Percentiles rank a stretch among this genome's conserved stretches.
These are phyloP conservation scores for Helotiales sp. DNA, from an alignment of 2,329 filamentous ascomycete species.

Conservation along the genomic window DNA sequence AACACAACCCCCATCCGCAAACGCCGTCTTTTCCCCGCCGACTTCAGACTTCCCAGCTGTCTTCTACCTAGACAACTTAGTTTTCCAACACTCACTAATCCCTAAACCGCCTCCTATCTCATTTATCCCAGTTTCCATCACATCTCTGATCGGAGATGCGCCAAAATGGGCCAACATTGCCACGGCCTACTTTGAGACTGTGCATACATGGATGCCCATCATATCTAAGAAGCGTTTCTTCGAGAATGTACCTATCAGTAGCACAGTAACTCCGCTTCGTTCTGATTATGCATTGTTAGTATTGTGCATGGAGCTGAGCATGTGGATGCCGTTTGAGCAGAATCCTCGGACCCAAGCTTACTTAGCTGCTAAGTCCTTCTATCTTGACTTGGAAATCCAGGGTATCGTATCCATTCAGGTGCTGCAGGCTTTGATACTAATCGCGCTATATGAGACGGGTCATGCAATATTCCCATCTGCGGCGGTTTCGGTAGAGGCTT, in stretches of 20 bases:
- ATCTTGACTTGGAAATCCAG: slow-evolving; percentile 46
- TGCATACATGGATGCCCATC: slow-evolving; percentile 31
- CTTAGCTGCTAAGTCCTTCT: slow-evolving; percentile 47
- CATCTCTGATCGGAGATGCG: slow-evolving; percentile 14
- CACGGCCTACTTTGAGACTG: slow-evolving; percentile 19
- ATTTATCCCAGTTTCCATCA: slow-evolving; percentile 9
- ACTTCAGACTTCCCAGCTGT: slow-evolving; percentile 22
- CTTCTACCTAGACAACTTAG: slow-evolving; percentile 24
- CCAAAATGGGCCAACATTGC: slow-evolving; percentile 16
- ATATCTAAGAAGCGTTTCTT: slow-evolving; percentile 31
- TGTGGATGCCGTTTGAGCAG: slow-evolving; percentile 37
- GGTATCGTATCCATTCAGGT: slow-evolving; percentile 50
- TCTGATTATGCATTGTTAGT: slow-evolving; percentile 21
- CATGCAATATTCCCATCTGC: slow-evolving; percentile 54
- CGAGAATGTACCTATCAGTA: slow-evolving; percentile 7
- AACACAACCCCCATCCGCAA: neutral
- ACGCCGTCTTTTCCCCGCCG: neutral
- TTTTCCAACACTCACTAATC: slow-evolving; percentile 18
- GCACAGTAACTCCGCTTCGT: neutral
- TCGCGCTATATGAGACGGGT: slow-evolving; percentile 50
- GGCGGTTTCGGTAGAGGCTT: slow-evolving; percentile 49
- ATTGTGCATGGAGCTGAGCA: slow-evolving; percentile 42
- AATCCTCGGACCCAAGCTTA: slow-evolving; percentile 45
- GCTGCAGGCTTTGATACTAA: slow-evolving; percentile 23
- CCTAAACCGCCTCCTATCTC: slow-evolving; percentile 13